A percentile compares a stretch with the other conserved stretches of the same genome.
Conservation (phyloP, 192 early-diverging fungal species). For the Coemansia sp. region DNA sequence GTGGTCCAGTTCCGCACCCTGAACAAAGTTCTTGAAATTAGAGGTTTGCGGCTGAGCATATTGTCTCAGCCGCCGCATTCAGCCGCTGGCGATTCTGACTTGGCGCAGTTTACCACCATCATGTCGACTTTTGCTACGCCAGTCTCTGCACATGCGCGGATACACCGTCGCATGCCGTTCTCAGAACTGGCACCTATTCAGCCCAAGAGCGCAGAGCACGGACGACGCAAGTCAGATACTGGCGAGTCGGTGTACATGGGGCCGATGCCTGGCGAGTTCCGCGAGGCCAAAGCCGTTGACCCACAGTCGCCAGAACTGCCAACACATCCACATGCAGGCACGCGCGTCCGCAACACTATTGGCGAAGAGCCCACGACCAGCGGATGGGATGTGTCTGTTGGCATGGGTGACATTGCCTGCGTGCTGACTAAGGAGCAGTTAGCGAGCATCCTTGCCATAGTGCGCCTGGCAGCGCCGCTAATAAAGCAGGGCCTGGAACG, state of each 20-base stretch:
- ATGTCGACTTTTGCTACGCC: slow-evolving; percentile 40
- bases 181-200: slow-evolving; percentile 47
- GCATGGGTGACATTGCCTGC: slow-evolving; percentile 31
- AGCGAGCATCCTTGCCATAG: slow-evolving; percentile 15
- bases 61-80: not conserved
- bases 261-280: slow-evolving; percentile 55
- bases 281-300: slow-evolving; percentile 26
- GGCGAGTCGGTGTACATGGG: slow-evolving; percentile 51
- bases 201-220: slow-evolving; percentile 11
- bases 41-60: slow-evolving; percentile 32
- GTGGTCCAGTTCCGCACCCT: slow-evolving; percentile 45
- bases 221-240: not conserved
- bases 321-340: not conserved
- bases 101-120: slow-evolving; percentile 5
- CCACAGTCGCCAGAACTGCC: slow-evolving; percentile 3
- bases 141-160: slow-evolving; percentile 40
- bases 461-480: slow-evolving; percentile 21
- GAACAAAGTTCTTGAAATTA: slow-evolving; percentile 39
- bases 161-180: slow-evolving; percentile 53
- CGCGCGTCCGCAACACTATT: slow-evolving; percentile 23
- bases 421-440: slow-evolving; percentile 41
- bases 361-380: slow-evolving; percentile 49
- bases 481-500: slow-evolving; percentile 25
- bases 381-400: slow-evolving; percentile 48
- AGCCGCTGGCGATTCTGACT: not conserved